Conservation (phyloP, 2,329 filamentous ascomycete species). For the Fusarium annulatum region DNA sequence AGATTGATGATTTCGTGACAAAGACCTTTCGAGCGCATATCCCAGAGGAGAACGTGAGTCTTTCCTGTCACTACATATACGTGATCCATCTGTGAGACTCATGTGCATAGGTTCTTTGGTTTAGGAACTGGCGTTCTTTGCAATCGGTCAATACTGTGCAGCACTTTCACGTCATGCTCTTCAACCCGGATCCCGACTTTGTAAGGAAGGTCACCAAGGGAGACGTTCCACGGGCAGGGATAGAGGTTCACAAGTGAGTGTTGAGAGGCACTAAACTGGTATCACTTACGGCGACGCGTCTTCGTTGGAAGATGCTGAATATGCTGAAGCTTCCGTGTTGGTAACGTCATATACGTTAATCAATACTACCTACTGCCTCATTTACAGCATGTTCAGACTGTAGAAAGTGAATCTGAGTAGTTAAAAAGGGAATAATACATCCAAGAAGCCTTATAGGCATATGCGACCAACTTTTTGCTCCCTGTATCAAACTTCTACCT, state of each 20-base stretch:
- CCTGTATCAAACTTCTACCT: too few species aligned
- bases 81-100: neutral
- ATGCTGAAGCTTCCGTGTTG: neutral
- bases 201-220: slow-evolving; percentile 76
- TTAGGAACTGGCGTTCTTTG: slow-evolving; percentile 84
- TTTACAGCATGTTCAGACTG: slow-evolving; percentile 1
- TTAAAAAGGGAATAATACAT: neutral
- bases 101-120: slow-evolving; percentile 53
- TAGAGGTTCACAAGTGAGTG: slow-evolving; percentile 37
- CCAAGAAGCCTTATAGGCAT: neutral
- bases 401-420: neutral
- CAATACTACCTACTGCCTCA: slow-evolving; percentile 3
- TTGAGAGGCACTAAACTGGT: neutral
- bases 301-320: neutral
- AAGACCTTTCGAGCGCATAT: slow-evolving; percentile 70
- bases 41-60: slow-evolving; percentile 63
- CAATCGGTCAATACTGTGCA: slow-evolving; percentile 90
- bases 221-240: slow-evolving; percentile 74
- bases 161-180: slow-evolving; percentile 95
- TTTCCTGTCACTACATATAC: neutral
- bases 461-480: neutral
- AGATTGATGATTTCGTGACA: slow-evolving; percentile 78
- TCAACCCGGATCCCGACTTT: slow-evolving; percentile 77
- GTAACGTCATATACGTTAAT: neutral
- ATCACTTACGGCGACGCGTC: neutral